These are phyloP conservation scores for Colletotrichum euphorbiae DNA, from an alignment of 2,329 filamentous ascomycete genomes.

Conservation along the genomic window DNA sequence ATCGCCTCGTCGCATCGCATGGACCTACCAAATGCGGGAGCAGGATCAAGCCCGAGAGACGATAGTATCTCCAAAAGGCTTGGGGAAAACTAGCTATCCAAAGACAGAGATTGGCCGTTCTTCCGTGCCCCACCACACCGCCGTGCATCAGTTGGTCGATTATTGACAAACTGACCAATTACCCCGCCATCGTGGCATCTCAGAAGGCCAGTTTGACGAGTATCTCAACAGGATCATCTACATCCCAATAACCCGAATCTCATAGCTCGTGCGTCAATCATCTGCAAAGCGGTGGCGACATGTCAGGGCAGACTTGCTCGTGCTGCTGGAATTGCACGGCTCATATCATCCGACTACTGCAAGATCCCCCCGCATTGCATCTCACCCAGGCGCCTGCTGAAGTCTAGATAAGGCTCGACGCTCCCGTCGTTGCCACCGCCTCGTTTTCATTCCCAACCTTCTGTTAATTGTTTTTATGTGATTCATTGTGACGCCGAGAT, in stretches of 20 bases:
- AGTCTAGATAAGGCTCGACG: constrained; percentile 24
- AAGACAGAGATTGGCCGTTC: neutral
- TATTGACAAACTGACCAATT: neutral
- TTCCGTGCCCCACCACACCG: constrained; percentile 15
- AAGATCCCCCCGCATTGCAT: constrained; percentile 23
- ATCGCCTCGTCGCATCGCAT: constrained; percentile 19
- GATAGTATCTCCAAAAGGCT: constrained; percentile 15
- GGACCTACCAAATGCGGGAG: constrained; percentile 26
- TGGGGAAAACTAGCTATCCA: constrained; percentile 22
- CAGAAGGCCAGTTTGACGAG: neutral
- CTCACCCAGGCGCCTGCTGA: neutral
- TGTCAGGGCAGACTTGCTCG: neutral
- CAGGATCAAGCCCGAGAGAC: neutral
- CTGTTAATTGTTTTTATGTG: no score
- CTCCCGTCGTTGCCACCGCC: neutral
- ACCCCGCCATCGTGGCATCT: constrained; percentile 13
- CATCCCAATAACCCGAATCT: neutral
- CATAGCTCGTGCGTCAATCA: neutral
- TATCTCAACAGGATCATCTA: neutral
- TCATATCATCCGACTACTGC: constrained; percentile 23
- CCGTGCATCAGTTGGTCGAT: neutral
- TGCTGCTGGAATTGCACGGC: constrained; percentile 4
- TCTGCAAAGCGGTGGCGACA: constrained; percentile 6
- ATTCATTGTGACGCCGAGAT: constrained; percentile 6
- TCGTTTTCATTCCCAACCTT: neutral